Evolutionary conservation across 148 eudicot genomes (phyloP).

Genomic region (Polygonum maritimum): DNA sequence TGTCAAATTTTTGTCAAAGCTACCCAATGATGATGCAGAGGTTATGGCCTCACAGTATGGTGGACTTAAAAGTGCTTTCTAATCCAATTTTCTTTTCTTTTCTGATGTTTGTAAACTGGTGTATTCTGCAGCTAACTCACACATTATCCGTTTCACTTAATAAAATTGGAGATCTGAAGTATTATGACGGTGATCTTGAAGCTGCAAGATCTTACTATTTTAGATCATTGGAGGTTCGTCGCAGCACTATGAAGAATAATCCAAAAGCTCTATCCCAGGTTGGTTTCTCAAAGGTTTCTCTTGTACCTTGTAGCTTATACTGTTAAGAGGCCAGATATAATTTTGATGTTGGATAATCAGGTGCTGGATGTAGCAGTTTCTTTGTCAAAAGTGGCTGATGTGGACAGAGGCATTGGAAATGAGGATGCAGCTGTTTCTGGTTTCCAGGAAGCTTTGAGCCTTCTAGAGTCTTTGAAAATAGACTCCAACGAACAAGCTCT

Average conservation of each 20-base stretch:
- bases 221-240: conserved; percentile 76
- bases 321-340: neutral
- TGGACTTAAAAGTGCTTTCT: neutral
- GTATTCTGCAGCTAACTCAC: conserved; percentile 64
- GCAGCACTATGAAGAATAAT: conserved; percentile 50
- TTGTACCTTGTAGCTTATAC: neutral
- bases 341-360: conserved; percentile 24
- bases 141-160: conserved; percentile 91
- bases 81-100: neutral
- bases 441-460: conserved; percentile 60
- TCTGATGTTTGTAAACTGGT: conserved; percentile 7
- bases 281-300: conserved; percentile 9
- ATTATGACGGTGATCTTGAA: conserved; percentile 78
- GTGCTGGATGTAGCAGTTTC: conserved; percentile 75
- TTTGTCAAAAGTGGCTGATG: conserved; percentile 96
- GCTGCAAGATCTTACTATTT: conserved; percentile 67
- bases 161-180: conserved; percentile 92
- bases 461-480: conserved; percentile 52
- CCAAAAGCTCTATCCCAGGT: conserved; percentile 67
- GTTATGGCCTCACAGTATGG: conserved; percentile 21
- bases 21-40: conserved; percentile 65
- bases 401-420: conserved; percentile 71
- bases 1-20: conserved; percentile 56
- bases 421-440: conserved; percentile 59
- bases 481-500: conserved; percentile 50